phyloP scores from a whole-genome alignment of 495 filamentous ascomycete species.

The Aspergillus asperescens region DNA sequence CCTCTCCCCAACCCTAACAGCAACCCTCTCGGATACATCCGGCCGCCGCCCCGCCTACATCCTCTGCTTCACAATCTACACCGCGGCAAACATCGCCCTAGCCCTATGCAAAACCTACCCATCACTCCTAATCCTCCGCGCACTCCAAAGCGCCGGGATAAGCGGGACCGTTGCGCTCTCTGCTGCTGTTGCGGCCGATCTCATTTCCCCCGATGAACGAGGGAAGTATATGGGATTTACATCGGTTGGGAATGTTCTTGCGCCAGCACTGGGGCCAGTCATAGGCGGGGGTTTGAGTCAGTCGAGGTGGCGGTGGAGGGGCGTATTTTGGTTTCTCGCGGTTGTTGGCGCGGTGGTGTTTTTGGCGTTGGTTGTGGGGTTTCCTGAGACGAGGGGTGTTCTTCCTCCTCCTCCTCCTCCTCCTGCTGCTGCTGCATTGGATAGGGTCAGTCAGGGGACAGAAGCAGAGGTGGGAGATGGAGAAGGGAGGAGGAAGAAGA shows the following conservation, averaged over 20 bases:
- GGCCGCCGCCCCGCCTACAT: conserved; percentile 49
- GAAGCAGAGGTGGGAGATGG: neutral
- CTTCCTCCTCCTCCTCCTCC: no score
- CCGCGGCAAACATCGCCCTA: conserved; percentile 42
- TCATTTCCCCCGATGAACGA: conserved; percentile 41
- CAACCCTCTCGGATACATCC: conserved; percentile 43
- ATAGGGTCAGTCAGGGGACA: no score
- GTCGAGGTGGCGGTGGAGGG: conserved; percentile 61
- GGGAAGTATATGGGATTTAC: conserved; percentile 44
- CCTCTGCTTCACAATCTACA: conserved; percentile 43
- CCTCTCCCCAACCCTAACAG: conserved; percentile 47
- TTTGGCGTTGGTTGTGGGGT: conserved; percentile 26
- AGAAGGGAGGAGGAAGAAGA: neutral
- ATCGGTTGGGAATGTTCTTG: conserved; percentile 32
- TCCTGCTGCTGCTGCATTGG: no score
- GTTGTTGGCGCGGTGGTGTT: conserved; percentile 46
- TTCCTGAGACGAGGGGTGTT: conserved; percentile 43
- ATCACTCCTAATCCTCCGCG: conserved; percentile 43
- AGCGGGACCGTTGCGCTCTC: conserved; percentile 44
- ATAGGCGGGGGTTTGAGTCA: conserved; percentile 59
- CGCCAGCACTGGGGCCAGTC: conserved; percentile 49
- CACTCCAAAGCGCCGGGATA: conserved; percentile 46
- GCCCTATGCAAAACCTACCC: conserved; percentile 42
- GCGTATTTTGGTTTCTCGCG: conserved; percentile 71
- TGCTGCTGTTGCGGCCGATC: conserved; percentile 43